Evolutionary conservation across 495 filamentous ascomycete genomes (phyloP).

Genomic region (Xylaria telfairii): DNA sequence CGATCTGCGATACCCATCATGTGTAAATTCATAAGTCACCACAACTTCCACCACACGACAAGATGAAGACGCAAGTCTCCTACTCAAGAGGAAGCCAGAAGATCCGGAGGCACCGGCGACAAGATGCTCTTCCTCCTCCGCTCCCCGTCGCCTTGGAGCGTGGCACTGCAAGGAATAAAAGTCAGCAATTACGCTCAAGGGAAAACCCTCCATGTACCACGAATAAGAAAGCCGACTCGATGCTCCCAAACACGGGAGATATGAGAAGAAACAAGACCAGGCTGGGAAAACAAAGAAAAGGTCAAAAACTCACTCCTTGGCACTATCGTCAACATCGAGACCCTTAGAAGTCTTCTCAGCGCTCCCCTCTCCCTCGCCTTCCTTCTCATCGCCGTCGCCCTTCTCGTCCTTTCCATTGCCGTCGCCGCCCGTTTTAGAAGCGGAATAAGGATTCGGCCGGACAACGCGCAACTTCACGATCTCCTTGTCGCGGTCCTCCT

Average conservation of each 20-base stretch:
- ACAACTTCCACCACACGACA: not conserved
- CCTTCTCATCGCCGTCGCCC: conserved; percentile 22
- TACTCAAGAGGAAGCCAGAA: too few species aligned
- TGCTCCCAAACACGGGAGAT: not conserved
- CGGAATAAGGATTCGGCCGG: conserved; percentile 43
- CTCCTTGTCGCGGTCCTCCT: conserved; percentile 58
- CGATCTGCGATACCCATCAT: not conserved
- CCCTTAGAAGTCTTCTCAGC: conserved; percentile 44
- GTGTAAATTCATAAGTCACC: not conserved
- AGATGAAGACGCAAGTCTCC: not conserved
- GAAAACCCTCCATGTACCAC: too few species aligned
- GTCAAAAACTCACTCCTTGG: conserved; percentile 41
- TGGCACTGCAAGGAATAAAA: conserved; percentile 30
- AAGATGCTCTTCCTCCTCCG: conserved; percentile 42
- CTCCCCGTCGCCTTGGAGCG: conserved; percentile 38
- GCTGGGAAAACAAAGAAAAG: not conserved
- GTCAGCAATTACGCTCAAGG: not conserved
- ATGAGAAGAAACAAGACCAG: not conserved
- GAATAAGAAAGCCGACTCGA: too few species aligned
- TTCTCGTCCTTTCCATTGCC: conserved; percentile 31
- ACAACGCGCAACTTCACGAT: conserved; percentile 49
- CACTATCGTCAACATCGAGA: conserved; percentile 56
- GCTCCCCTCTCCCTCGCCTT: conserved; percentile 17
- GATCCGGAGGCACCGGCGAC: conserved; percentile 18
- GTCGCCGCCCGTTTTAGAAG: conserved; percentile 29